Percentiles rank a stretch among this genome's conserved stretches.
Evolutionary conservation across 148 eudicot species (phyloP).

Genomic region (Chenopodium formosanum): DNA sequence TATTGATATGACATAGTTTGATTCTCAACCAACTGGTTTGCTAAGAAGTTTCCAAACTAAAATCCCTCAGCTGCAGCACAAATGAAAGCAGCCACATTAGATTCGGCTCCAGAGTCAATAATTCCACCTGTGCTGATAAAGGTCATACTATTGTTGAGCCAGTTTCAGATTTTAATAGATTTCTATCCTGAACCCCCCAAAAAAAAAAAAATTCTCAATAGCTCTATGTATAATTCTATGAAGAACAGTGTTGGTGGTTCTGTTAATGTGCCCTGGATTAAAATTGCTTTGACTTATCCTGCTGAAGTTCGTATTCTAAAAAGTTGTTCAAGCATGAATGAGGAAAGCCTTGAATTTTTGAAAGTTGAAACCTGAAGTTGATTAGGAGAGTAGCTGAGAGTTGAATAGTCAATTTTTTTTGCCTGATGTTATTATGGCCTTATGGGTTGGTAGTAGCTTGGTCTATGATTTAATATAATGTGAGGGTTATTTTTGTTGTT

Average conservation of each 20-base stretch:
- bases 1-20: neutral
- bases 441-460: neutral
- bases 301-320: neutral
- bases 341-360: neutral
- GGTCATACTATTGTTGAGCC: neutral
- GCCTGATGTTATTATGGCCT: neutral
- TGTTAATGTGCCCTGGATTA: neutral
- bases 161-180: neutral
- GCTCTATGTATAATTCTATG: no score
- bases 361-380: neutral
- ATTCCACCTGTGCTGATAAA: no score
- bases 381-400: neutral
- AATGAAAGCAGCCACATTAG: neutral
- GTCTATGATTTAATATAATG: neutral
- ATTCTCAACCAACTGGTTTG: neutral
- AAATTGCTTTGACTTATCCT: neutral
- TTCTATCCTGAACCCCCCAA: neutral
- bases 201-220: no score
- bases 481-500: neutral
- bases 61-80: neutral
- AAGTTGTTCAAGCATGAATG: neutral
- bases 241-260: neutral
- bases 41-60: neutral
- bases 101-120: neutral
- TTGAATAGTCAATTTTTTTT: neutral